Evolutionary conservation across 345 rosid species (phyloP).

Genomic region (Psidium guajava): DNA sequence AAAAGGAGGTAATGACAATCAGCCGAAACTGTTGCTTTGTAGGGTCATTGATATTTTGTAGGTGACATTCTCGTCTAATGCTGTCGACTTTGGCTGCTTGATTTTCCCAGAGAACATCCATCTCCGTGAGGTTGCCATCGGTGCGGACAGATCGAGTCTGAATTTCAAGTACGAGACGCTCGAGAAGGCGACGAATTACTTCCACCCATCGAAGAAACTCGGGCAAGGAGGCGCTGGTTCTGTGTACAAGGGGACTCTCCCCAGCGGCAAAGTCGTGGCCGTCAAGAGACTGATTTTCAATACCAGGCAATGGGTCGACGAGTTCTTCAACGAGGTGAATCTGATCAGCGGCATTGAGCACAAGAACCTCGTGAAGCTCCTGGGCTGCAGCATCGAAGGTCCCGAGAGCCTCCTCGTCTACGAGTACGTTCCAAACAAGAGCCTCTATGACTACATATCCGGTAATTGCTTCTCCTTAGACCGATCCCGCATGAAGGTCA

Average conservation of each 20-base stretch:
- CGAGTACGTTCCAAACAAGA: conserved; percentile 63
- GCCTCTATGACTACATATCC: conserved; percentile 29
- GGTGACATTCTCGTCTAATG: neutral
- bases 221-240: conserved; percentile 83
- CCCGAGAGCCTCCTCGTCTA: conserved; percentile 84
- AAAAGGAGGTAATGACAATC: neutral
- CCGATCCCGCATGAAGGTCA: neutral
- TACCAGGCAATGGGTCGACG: conserved; percentile 65
- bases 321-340: conserved; percentile 78
- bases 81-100: neutral
- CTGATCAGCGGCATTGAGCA: conserved; percentile 56
- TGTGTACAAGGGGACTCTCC: conserved; percentile 67
- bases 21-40: neutral
- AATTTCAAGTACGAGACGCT: conserved; percentile 57
- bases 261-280: conserved; percentile 55
- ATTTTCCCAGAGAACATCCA: neutral
- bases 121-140: neutral
- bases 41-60: neutral
- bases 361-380: conserved; percentile 55
- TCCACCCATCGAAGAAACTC: conserved; percentile 46
- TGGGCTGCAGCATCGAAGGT: conserved; percentile 89
- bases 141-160: conserved; percentile 4
- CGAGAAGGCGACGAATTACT: conserved; percentile 59
- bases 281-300: conserved; percentile 62
- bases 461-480: neutral